Conservation (phyloP, 2,329 filamentous ascomycete genomes). For the Ascochyta rabiei region DNA sequence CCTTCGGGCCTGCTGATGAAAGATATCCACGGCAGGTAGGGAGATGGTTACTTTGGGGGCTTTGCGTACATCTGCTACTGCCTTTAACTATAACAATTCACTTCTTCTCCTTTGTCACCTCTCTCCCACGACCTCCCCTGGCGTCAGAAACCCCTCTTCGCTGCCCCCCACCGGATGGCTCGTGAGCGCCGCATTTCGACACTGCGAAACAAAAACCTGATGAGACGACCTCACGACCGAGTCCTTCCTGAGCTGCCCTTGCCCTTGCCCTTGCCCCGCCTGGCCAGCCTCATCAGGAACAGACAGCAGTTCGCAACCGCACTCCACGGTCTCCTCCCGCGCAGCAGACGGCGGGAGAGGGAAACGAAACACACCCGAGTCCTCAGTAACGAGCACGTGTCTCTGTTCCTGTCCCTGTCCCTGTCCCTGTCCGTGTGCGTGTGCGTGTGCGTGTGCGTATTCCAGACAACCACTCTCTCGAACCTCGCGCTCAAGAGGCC, state of each 20-base stretch:
- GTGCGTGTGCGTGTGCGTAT: too few species aligned
- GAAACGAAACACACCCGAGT: too few species aligned
- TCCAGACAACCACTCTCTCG: too few species aligned
- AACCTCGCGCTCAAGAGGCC: too few species aligned
- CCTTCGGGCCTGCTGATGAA: constrained; percentile 10
- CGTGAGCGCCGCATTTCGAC: constrained; percentile 8
- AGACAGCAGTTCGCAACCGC: too few species aligned
- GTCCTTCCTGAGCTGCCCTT: constrained; percentile 6
- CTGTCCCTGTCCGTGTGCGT: too few species aligned
- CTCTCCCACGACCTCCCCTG: not conserved
- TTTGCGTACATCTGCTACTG: constrained; percentile 12
- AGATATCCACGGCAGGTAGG: constrained; percentile 19
- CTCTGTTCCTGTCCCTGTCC: too few species aligned
- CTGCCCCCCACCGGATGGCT: constrained; percentile 9
- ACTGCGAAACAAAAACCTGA: not conserved
- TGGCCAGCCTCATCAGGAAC: too few species aligned
- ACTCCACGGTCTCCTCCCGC: too few species aligned
- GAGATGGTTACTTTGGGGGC: constrained; percentile 1
- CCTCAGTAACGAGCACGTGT: too few species aligned
- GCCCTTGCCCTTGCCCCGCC: not conserved
- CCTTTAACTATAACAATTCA: constrained; percentile 21
- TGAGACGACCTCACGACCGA: not conserved
- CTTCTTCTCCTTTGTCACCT: constrained; percentile 10
- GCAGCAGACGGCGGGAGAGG: too few species aligned
- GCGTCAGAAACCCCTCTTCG: constrained; percentile 1